Percentiles rank a stretch among this genome's conserved stretches.
Conservation (phyloP, 1,284 basidiomycete species). For the Leccinum subrobustum region DNA sequence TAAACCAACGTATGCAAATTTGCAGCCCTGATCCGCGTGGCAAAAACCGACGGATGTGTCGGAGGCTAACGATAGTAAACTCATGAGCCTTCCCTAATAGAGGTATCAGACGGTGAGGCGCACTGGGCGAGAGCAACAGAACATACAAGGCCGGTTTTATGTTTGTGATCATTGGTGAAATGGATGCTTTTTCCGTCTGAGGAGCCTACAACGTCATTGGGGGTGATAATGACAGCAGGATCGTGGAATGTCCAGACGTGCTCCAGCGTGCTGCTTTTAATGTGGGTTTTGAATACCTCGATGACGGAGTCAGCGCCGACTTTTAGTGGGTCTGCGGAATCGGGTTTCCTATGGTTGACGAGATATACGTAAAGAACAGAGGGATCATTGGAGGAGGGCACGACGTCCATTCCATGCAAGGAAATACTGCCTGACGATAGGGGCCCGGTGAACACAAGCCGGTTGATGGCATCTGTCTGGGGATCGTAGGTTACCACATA, state of each 20-base stretch:
- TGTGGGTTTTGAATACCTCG: conserved; percentile 63
- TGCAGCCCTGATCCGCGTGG: conserved; percentile 56
- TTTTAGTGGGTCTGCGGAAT: conserved; percentile 36
- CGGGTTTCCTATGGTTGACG: conserved; percentile 61
- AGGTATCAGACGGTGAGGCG: conserved; percentile 6
- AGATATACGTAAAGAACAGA: conserved; percentile 63
- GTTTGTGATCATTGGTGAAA: conserved; percentile 66
- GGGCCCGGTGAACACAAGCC: conserved; percentile 44
- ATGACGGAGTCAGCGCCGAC: conserved; percentile 70
- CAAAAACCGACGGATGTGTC: conserved; percentile 58
- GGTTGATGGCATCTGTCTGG: conserved; percentile 43
- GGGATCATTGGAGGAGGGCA: conserved; percentile 48
- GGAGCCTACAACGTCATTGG: conserved; percentile 68
- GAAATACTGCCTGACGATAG: conserved; percentile 46
- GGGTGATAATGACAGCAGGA: conserved; percentile 54
- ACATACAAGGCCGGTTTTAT: conserved; percentile 52
- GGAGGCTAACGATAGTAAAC: conserved; percentile 34
- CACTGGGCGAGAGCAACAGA: background rate
- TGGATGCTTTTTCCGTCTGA: conserved; percentile 60
- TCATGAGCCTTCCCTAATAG: conserved; percentile 32
- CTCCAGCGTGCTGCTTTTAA: conserved; percentile 44
- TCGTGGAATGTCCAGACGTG: conserved; percentile 61
- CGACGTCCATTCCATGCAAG: conserved; percentile 73
- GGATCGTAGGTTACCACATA: conserved; percentile 66
- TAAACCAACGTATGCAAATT: conserved; percentile 46